Evolutionary conservation across 805 yeast genomes (phyloP).

Genomic region (Ogataea glucozyma): DNA sequence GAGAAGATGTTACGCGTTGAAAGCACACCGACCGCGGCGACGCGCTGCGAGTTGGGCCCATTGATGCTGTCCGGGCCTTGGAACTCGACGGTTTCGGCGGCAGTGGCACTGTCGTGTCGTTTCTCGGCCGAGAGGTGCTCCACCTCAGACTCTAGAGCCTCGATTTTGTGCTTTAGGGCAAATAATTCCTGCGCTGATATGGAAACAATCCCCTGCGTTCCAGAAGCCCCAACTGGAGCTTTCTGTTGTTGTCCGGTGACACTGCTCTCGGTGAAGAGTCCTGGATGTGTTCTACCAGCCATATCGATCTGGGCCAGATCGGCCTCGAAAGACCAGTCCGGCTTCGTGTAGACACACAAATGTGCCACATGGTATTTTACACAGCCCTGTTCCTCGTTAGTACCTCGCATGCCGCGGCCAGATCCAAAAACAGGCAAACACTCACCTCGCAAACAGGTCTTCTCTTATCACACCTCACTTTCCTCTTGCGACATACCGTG

Average conservation of each 20-base stretch:
- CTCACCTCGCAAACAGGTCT: constrained; percentile 39
- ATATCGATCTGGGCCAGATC: no score
- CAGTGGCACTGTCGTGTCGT: no score
- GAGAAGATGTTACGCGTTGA: constrained; percentile 11
- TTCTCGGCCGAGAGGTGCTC: background rate
- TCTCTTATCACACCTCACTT: constrained; percentile 46
- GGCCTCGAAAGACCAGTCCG: constrained; percentile 23
- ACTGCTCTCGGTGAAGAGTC: no score
- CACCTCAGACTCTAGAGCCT: constrained; percentile 1
- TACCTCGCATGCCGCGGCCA: background rate
- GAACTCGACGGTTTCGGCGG: constrained; percentile 7
- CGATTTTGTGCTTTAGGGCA: background rate
- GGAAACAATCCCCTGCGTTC: background rate
- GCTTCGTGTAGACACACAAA: constrained; percentile 30
- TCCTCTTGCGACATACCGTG: constrained; percentile 43
- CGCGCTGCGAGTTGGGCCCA: background rate
- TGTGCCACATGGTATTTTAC: constrained; percentile 27
- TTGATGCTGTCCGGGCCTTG: background rate
- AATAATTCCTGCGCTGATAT: constrained; percentile 9
- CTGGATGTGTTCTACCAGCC: no score
- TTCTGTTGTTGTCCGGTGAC: no score
- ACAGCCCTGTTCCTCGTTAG: constrained; percentile 20
- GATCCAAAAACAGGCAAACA: background rate
- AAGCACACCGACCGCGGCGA: constrained; percentile 9
- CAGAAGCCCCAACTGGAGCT: background rate